Base-by-base conservation (phyloP, 768 basidiomycete species). In the Imleria badia region DNA sequence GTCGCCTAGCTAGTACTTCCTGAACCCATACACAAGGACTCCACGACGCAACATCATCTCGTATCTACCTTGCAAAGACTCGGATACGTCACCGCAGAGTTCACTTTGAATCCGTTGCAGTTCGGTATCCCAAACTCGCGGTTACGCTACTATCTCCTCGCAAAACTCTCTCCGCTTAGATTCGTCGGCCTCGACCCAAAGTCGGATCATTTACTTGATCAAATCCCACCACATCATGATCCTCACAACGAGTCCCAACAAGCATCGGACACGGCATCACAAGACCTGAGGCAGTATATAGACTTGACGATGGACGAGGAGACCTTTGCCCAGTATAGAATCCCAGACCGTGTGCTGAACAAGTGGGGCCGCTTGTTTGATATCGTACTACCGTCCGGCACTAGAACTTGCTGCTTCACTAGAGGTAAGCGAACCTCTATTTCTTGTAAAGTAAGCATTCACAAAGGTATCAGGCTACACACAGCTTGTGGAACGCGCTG, bases 291-390 rank as follows among this genome's bases (percentile, higher is more conserved):
- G 19, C 35, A 38, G 0, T 52, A 52, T 40, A 31, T 52, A 23
- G 51, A 45, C 44, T 23, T 23, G 44, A 45, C 30, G 17, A 39
- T 52, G 35, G 30, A 60, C 20, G 19, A 62, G 12, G 62, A 61
- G 29, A 46, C 45, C 33, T 30, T 62, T 48, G 56, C 66, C 33
- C 66, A 64, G 19, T 71, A 70, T 58, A 67, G 62, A 20, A 75
- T 92, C 12, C 80, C 86, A 3, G 82, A 86, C 48, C 83, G 79
- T 50, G 77, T 89, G 19, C 70, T 93, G 5, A 60, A 68, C 59
- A 90, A 86, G 71, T 91, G 90, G 87, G 89, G 88, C 4, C 76
- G 84, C 26, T 70, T 91, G 23, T 92, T 92, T 62, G 91, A 92
- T 59, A 90, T 93, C 43, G 86, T 90, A 12, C 65, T 79, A 11